Conservation (phyloP, 2,329 filamentous ascomycete genomes). For the Trichoderma koningii region DNA sequence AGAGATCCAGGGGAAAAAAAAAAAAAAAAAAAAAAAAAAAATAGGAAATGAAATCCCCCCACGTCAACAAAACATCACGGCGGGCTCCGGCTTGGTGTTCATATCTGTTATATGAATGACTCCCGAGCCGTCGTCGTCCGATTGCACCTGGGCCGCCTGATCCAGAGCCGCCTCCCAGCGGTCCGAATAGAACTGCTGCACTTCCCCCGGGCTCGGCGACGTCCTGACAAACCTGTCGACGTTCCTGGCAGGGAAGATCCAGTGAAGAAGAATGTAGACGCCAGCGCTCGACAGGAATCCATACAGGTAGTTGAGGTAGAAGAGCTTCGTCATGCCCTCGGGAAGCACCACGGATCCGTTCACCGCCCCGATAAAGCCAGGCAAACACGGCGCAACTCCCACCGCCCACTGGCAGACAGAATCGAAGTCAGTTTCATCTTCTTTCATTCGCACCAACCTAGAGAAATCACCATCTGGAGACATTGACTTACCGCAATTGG, state of each 20-base stretch:
- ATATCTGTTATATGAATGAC: conserved; percentile 16
- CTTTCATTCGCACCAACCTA: background rate
- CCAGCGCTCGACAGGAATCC: conserved; percentile 41
- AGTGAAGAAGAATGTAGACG: conserved; percentile 40
- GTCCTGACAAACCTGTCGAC: conserved; percentile 39
- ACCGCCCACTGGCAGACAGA: conserved; percentile 40
- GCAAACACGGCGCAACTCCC: conserved; percentile 45
- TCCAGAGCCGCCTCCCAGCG: conserved; percentile 39
- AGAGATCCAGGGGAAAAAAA: no score
- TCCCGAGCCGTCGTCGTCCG: conserved; percentile 27
- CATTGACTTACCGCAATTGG: conserved; percentile 41
- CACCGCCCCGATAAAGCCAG: conserved; percentile 47
- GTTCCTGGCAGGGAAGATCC: conserved; percentile 34
- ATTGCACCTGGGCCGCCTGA: conserved; percentile 14
- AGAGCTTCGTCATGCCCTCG: conserved; percentile 43
- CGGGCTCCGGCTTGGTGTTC: conserved; percentile 1
- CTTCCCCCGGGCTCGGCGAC: conserved; percentile 31
- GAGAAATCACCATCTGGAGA: no score
- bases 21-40: background rate
- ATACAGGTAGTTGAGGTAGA: conserved; percentile 45
- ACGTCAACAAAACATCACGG: background rate
- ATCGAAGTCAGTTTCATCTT: background rate
- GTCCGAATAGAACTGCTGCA: conserved; percentile 36
- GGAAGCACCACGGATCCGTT: conserved; percentile 40
- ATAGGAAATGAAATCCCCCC: background rate